Evolutionary conservation across 805 yeast species (phyloP), one percentile per base, ranked within the genome.

Genomic region (Priceomyces medius): DNA sequence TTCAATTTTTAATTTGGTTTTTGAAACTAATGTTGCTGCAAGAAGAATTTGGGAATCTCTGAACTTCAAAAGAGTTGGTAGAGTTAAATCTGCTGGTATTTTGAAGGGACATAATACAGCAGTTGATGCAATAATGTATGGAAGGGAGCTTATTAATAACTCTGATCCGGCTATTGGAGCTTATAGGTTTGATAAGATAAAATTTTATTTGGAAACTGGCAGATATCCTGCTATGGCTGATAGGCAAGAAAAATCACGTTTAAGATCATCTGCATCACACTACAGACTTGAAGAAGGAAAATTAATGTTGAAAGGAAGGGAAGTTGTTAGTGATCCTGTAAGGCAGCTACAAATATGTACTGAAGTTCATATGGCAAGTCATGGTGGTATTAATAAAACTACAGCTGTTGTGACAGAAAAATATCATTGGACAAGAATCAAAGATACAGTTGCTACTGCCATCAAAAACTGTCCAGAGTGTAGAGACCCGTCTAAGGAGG

Each of bases 401-500:
- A 89, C 97, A 0, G 68, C 91, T 0, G 65, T 76, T 13, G 78
- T 93, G 13, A 78, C 90, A 1, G 93, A 85, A 47, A 77, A 78
- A 50, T 91, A 85, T 52, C 95, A 88, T 60, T 91, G 98, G 97
- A 79, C 88, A 1, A 77, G 95, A 38, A 85, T 91, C 48, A 90
- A 93, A 62, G 88, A 80, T 42, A 88, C 96, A 0, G 97, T 87
- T 1, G 81, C 85, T 1, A 79, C 80, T 21, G 91, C 88, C 1
- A 81, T 90, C 40, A 73, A 83, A 41, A 77, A 80, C 45, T 93
- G 98, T 59, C 69, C 73, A 2, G 83, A 80, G 38, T 91, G 98
- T 60, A 70, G 83, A 28, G 83, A 80, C 46, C 72, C 63, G 20
- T 33, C 49, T 35, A 37, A 54, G 35, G 56, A 49, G 33, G 43